Percentiles rank a stretch among this genome's conserved stretches.
phyloP scores from a whole-genome alignment of 2,329 filamentous ascomycete species.

The Hypoxylon sp. region DNA sequence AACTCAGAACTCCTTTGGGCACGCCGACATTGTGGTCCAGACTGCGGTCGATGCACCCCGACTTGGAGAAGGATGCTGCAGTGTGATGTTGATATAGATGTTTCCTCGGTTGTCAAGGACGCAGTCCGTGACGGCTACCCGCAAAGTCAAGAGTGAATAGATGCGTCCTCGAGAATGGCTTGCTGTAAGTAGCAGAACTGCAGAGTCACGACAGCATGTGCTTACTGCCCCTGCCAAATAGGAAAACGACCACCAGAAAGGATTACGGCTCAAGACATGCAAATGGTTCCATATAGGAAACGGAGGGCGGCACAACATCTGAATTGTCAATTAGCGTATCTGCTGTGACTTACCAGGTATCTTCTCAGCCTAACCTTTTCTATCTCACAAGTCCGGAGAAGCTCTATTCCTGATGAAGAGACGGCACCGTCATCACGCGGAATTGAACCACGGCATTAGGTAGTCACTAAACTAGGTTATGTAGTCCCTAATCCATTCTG shows the following conservation, averaged over 20 bases:
- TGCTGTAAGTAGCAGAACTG: slow-evolving; percentile 22
- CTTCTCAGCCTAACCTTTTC: slow-evolving; percentile 19
- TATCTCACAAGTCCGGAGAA: slow-evolving; percentile 9
- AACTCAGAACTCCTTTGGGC: slow-evolving; percentile 16
- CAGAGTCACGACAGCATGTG: slow-evolving; percentile 27
- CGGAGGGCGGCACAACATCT: slow-evolving; percentile 5
- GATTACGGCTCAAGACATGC: slow-evolving; percentile 3
- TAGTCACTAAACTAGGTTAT: no score
- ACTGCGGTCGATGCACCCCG: slow-evolving; percentile 33
- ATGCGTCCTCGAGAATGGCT: slow-evolving; percentile 12
- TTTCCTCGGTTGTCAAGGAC: slow-evolving; percentile 18
- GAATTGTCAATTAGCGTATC: slow-evolving; percentile 12
- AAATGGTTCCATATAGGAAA: slow-evolving; percentile 3
- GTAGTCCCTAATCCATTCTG: no score
- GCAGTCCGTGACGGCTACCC: slow-evolving; percentile 6
- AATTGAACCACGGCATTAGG: slow-evolving; percentile 20
- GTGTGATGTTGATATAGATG: slow-evolving; percentile 19
- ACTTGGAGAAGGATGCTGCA: slow-evolving; percentile 32
- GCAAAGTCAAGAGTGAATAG: slow-evolving; percentile 13
- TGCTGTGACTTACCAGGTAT: slow-evolving; percentile 4
- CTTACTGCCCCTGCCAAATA: slow-evolving; percentile 29
- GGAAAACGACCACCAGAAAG: slow-evolving; percentile 8
- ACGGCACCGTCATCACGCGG: slow-evolving; percentile 14
- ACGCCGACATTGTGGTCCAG: slow-evolving; percentile 26
- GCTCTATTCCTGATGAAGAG: slow-evolving; percentile 16